Evolutionary conservation across 306 rosid species (phyloP).

Genomic region (Mimosa bimucronata): DNA sequence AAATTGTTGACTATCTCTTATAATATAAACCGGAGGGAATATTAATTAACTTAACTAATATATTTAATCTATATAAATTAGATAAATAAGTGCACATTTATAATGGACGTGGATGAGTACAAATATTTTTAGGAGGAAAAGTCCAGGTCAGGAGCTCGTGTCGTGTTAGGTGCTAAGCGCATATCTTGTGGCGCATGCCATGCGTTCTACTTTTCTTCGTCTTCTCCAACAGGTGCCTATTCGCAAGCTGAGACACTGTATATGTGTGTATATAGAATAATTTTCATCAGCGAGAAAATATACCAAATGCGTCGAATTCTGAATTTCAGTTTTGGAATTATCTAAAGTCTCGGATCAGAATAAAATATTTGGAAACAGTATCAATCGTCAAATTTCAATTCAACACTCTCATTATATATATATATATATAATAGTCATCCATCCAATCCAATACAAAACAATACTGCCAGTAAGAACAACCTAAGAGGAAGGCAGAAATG

Average conservation of each 20-base stretch:
- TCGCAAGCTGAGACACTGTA: not conserved
- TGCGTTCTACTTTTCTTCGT: not conserved
- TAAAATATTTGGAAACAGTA: not conserved
- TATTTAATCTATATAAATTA: no score
- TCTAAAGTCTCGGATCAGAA: not conserved
- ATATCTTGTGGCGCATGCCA: not conserved
- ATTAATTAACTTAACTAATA: no score
- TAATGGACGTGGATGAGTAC: no score
- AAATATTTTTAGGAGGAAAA: not conserved
- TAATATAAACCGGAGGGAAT: no score
- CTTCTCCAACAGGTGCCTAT: not conserved
- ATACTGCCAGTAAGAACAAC: not conserved
- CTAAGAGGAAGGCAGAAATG: constrained; percentile 39
- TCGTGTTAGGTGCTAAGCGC: not conserved
- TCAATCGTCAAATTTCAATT: not conserved
- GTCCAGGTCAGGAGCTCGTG: not conserved
- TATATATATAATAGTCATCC: not conserved
- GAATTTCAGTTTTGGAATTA: not conserved
- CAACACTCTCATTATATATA: not conserved
- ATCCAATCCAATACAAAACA: not conserved
- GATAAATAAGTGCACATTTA: no score
- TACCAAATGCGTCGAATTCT: not conserved
- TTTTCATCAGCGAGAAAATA: not conserved
- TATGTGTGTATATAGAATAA: not conserved
- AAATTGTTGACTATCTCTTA: no score